Evolutionary conservation across 2,329 filamentous ascomycete genomes (phyloP).

Genomic region (Neonectria ditissima): DNA sequence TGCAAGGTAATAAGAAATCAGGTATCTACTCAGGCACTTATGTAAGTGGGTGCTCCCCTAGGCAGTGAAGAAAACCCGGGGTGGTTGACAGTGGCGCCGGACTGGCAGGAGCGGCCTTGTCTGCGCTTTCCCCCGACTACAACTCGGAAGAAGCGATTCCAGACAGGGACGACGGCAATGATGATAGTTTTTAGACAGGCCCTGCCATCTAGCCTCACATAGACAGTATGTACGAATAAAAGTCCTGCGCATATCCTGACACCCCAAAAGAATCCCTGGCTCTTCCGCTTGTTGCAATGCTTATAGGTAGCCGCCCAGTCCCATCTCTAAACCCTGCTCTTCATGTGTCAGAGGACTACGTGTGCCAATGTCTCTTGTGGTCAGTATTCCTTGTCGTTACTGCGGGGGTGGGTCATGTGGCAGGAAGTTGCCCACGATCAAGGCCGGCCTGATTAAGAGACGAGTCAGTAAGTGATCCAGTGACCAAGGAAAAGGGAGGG

Average conservation of each 20-base stretch:
- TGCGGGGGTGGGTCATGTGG: constrained; percentile 75
- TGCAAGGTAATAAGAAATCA: not conserved
- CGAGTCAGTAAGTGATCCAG: constrained; percentile 47
- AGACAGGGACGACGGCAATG: not conserved
- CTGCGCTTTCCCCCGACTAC: constrained; percentile 20
- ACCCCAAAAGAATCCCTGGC: constrained; percentile 30
- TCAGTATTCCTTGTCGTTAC: constrained; percentile 25
- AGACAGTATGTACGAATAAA: constrained; percentile 36
- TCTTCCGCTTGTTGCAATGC: constrained; percentile 19
- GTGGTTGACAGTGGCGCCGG: not conserved
- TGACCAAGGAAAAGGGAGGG: not conserved
- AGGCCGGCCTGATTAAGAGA: constrained; percentile 73
- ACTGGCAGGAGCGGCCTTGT: constrained; percentile 13
- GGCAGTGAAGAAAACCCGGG: too few relatives aligned
- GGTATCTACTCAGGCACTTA: too few relatives aligned
- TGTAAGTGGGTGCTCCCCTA: too few relatives aligned
- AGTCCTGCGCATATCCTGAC: constrained; percentile 31
- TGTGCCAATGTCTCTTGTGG: constrained; percentile 17
- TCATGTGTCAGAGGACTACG: constrained; percentile 9
- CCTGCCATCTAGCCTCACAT: constrained; percentile 34
- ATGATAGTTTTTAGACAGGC: constrained; percentile 19
- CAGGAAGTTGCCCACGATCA: constrained; percentile 97
- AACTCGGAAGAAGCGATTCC: not conserved
- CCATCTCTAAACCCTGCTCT: constrained; percentile 11
- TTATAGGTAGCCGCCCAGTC: constrained; percentile 8